Evolutionary conservation across 768 basidiomycete genomes (phyloP).

Genomic region (Tulasnella sp.): DNA sequence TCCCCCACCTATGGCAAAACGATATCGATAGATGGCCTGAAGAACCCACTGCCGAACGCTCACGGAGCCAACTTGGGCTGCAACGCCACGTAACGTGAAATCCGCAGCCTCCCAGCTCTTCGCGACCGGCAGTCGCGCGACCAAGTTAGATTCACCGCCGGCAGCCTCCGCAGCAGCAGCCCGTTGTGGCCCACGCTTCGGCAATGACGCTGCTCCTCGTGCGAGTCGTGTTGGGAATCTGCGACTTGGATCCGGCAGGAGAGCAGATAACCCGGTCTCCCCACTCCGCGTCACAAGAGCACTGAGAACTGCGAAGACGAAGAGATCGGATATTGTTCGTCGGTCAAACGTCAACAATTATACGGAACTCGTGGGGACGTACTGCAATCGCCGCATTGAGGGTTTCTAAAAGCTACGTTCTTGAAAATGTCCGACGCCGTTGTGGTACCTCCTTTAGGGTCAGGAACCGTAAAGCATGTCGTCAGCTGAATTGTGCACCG

Average conservation of each 20-base stretch:
- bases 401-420: conserved; percentile 25
- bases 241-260: conserved; percentile 24
- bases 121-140: conserved; percentile 23
- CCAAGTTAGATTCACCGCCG: background rate
- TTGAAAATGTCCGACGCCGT: conserved; percentile 23
- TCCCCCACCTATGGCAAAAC: conserved; percentile 21
- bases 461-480: conserved; percentile 26
- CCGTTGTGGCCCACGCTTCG: background rate
- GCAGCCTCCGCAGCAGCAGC: background rate
- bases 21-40: conserved; percentile 20
- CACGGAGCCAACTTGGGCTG: background rate
- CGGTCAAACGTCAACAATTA: conserved; percentile 2
- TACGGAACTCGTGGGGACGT: background rate
- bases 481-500: conserved; percentile 25
- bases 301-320: conserved; percentile 22
- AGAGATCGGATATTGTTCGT: background rate
- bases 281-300: conserved; percentile 25
- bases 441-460: background rate
- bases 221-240: conserved; percentile 4
- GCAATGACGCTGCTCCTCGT: too few relatives aligned
- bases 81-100: conserved; percentile 21
- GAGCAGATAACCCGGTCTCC: conserved; percentile 26
- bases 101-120: conserved; percentile 22
- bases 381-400: conserved; percentile 28
- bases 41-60: conserved; percentile 17